Base-by-base conservation (phyloP, 495 filamentous ascomycete genomes). In the Podospora conica region DNA sequence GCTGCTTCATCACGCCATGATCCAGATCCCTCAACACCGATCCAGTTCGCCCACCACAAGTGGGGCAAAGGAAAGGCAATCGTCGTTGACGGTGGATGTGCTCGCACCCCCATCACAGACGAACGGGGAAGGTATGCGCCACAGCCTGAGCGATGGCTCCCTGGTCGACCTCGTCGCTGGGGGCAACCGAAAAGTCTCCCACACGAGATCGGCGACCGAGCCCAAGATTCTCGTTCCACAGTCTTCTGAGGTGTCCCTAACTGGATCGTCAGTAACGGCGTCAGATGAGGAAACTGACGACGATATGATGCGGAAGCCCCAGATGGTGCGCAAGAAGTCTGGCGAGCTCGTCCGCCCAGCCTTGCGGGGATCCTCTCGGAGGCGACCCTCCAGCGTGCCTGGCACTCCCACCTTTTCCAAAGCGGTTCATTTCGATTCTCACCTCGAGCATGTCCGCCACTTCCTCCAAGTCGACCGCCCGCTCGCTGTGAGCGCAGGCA, bases 241-340 rank as follows among this genome's bases (percentile, higher is more conserved):
- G 65, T 82, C 83, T 3, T 73, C 82, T 24, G 85, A 87, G 64
- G 84, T 82, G 31, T 79, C 84, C 2, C 62, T 84, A 55, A 85
- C 80, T 7, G 81, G 77, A 54, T 91, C 82, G 31, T 79, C 84
- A 3, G 63, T 84, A 55, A 85, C 80, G 9, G 81, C 76, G 53
- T 91, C 89, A 0, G 87, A 89, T 23, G 85, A 89, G 40, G 87
- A 86, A 0, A 78, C 80, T 0, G 81, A 83, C 53, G 88, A 89
- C 55, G 88, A 88, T 25, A 85, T 88, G 62, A 81, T 68, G 67
- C 78, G 76, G 53, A 93, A 91, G 77, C 92, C 92, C 22, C 87
- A 87, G 22, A 92, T 98, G 88, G 87, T 98, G 61, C 87, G 95
- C 64, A 98, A 98, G 83, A 98, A 98, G 83, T 98, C 95, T 53